Evolutionary conservation across 176 grass and related monocot genomes (phyloP), one percentile per base, ranked within the genome.

Genomic region (Avena sativa): DNA sequence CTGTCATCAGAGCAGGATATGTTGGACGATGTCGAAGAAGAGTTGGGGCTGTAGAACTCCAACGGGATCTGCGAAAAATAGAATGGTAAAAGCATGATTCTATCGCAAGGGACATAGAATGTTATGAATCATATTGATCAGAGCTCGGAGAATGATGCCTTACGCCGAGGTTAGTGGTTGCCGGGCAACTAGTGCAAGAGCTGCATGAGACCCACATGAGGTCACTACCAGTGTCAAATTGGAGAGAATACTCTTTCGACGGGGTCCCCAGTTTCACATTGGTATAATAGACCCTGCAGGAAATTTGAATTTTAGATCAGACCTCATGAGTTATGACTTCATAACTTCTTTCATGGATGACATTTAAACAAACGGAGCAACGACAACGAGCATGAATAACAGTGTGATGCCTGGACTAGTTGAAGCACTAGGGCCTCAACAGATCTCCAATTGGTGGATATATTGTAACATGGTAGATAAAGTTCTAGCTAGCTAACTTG

Each of bases 141-240:
- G 57, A 76, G 3, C 17, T 60, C 9, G n/a, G 49, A 52, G 44
- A 65, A 55, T 9, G 1, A 44, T 25, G 36, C 8, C 90, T 92
- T 84, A 98, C 93, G 73, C 95, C 92, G 49, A 95, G 85, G 47
- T 92, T 90, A 62, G 85, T 94, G 66, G 91, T 91, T 51, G 81
- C 81, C 0, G 91, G 90, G 62, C 96, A 98, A 23, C 91, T 91
- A 74, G 0, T n/a, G 46, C 96, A 98, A 36, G 88, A 34, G 73
- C 19, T 98, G 88, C 95, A 98, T 65, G 95, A 69, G 46, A 98
- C 91, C 93, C 95, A 98, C 71, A 98, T 87, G 38, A 98, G 87
- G 70, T 98, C 95, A 81, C 95, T 98, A 25, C 95, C 95, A 8
- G 95, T 98, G 79, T 98, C 95, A 81, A 98, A 92, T 86, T 98